Evolutionary conservation across 1,139 yeast species (phyloP).

Genomic region (Hanseniaspora gamundiae): DNA sequence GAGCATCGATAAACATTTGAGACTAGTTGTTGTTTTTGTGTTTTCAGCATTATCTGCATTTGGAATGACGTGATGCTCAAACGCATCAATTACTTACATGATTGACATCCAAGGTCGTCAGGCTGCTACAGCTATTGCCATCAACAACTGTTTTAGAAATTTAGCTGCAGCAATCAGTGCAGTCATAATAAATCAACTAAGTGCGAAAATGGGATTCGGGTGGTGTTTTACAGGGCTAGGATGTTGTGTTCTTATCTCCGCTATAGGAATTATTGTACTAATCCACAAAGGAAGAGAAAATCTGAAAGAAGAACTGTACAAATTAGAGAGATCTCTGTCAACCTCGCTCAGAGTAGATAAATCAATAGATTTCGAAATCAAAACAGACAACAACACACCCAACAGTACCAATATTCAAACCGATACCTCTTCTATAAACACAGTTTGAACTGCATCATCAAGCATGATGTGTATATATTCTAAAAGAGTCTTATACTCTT

Average conservation of each 20-base stretch:
- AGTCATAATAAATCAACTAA: constrained; percentile 32
- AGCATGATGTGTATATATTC: too few relatives aligned
- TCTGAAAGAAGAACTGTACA: neutral
- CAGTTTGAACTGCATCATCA: too few relatives aligned
- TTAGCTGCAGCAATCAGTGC: constrained; percentile 46
- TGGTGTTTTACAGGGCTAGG: constrained; percentile 52
- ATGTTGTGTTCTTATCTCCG: constrained; percentile 27
- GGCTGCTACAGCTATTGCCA: constrained; percentile 45
- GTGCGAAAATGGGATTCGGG: constrained; percentile 38
- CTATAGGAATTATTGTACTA: constrained; percentile 14
- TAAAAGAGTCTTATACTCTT: too few relatives aligned
- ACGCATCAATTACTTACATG: constrained; percentile 44
- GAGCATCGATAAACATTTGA: constrained; percentile 35
- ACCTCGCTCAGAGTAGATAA: too few relatives aligned
- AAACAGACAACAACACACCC: too few relatives aligned
- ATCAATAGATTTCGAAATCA: too few relatives aligned
- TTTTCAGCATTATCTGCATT: constrained; percentile 38
- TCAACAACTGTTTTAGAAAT: constrained; percentile 44
- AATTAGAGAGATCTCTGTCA: neutral
- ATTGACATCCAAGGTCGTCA: constrained; percentile 41
- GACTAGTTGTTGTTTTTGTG: constrained; percentile 32
- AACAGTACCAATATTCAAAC: too few relatives aligned
- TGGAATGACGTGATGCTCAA: constrained; percentile 50
- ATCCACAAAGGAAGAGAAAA: constrained; percentile 4
- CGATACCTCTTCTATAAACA: too few relatives aligned